Base-by-base conservation (phyloP, 1,139 yeast genomes). In the Pneumocystis sp. region DNA sequence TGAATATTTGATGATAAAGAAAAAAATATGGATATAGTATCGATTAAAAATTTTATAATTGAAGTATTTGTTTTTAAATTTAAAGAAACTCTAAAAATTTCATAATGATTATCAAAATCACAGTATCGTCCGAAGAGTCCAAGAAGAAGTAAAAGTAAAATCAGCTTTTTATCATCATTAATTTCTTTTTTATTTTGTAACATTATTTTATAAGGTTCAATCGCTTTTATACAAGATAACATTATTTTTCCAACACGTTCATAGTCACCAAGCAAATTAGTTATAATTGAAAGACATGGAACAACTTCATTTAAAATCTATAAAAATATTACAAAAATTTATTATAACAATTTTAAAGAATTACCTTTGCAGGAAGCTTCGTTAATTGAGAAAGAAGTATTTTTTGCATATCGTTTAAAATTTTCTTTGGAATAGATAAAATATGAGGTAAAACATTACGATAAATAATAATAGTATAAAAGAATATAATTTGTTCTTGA, bases 81-180 rank as follows among this genome's bases (percentile, higher is more conserved):
- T n/a, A 82, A 67, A 19, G 74, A 75, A 7, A 75, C 62, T 69
- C 86, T 82, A 0, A 78, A 64, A 0, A 74, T 75, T 42, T 81
- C 37, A 21, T 8, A 74, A 65, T 79, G 74, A 1, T 72, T 73
- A 66, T 84, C 86, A 66, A 88, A 79, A 25, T 82, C 77, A 70
- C 93, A 86, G 70, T 81, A 82, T 63, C 85, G 79, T 0, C 91
- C 95, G 74, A 89, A 83, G 63, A 82, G 81, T 0, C 96, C 90
- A 12, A 87, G 72, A 31, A 89, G 74, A 70, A 82, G 82, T 0
- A 89, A 73, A 6, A 89, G 74, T 68, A 86, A 80, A n/a, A 79
- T 79, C 3, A 85, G 70, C 69, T 81, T 83, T 0, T 80, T 76
- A 82, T 76, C 37, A 75, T 76, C 68, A 88, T 61, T 62, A 68